These are phyloP conservation scores for Prunus armeniaca DNA, from an alignment of 306 rosid genomes.

Conservation along the genomic window DNA sequence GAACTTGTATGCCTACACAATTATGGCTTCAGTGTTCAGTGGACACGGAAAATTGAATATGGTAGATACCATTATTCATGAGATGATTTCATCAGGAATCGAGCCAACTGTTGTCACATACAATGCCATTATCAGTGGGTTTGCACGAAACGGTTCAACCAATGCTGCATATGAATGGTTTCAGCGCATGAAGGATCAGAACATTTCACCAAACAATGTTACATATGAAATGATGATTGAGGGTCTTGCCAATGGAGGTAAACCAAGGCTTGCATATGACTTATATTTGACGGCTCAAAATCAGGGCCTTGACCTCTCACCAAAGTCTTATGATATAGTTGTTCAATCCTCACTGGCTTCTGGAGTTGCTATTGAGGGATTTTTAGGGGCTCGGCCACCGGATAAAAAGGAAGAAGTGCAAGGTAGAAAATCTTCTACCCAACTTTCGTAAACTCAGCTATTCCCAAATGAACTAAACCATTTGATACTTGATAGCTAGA, in stretches of 20 bases:
- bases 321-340: conserved; percentile 71
- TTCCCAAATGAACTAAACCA: conserved; percentile 30
- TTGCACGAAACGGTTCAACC: conserved; percentile 60
- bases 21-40: conserved; percentile 82
- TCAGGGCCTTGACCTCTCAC: conserved; percentile 61
- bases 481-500: conserved; percentile 27
- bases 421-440: conserved; percentile 31
- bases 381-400: conserved; percentile 66
- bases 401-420: conserved; percentile 43
- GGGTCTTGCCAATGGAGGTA: conserved; percentile 83
- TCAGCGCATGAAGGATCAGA: conserved; percentile 73
- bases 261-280: conserved; percentile 86
- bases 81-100: conserved; percentile 59
- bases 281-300: conserved; percentile 60
- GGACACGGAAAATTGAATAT: conserved; percentile 72
- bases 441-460: conserved; percentile 40
- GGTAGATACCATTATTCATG: conserved; percentile 70
- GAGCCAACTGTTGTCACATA: conserved; percentile 83
- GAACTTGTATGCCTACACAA: conserved; percentile 76
- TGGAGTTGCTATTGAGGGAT: conserved; percentile 53
- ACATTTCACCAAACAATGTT: conserved; percentile 63
- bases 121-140: conserved; percentile 81
- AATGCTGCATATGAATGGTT: conserved; percentile 91
- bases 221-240: conserved; percentile 81
- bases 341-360: conserved; percentile 46